Percentiles rank a stretch among this genome's conserved stretches.
Evolutionary conservation across 148 eudicot species (phyloP).

Genomic region (Camellia sinensis): DNA sequence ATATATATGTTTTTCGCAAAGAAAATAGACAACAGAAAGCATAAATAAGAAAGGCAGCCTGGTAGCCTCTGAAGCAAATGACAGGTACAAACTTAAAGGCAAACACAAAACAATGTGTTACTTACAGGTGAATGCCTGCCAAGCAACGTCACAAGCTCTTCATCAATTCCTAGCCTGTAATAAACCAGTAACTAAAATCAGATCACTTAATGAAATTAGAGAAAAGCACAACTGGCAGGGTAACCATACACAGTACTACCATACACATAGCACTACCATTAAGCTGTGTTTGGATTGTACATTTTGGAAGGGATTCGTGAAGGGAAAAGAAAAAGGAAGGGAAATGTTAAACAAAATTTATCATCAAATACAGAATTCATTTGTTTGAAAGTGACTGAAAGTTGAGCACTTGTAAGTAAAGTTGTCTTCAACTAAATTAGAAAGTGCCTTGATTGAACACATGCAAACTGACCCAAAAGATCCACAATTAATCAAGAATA

Average conservation of each 20-base stretch:
- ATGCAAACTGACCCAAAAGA: too few relatives aligned
- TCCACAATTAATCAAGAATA: too few relatives aligned
- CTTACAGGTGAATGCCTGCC: constrained; percentile 82
- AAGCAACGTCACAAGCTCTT: constrained; percentile 83
- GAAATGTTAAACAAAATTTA: too few relatives aligned
- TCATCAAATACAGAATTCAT: too few relatives aligned
- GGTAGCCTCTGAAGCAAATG: neutral
- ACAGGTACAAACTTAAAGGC: neutral
- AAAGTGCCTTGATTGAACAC: too few relatives aligned
- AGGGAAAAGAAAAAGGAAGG: neutral
- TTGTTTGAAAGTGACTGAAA: too few relatives aligned
- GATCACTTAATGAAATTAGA: neutral
- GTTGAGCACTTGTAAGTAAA: too few relatives aligned
- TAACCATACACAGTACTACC: neutral
- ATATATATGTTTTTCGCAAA: neutral
- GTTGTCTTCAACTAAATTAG: too few relatives aligned
- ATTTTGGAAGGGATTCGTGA: neutral
- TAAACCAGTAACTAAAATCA: constrained; percentile 11
- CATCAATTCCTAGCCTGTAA: constrained; percentile 92
- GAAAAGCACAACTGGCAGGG: neutral
- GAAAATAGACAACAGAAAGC: neutral
- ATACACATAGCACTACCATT: neutral
- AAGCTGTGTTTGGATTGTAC: too few relatives aligned
- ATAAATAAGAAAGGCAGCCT: neutral
- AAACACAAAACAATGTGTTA: constrained; percentile 9